Evolutionary conservation across 345 rosid genomes (phyloP), one percentile per base, ranked within the genome.

Genomic region (Bruguiera gymnorhiza): DNA sequence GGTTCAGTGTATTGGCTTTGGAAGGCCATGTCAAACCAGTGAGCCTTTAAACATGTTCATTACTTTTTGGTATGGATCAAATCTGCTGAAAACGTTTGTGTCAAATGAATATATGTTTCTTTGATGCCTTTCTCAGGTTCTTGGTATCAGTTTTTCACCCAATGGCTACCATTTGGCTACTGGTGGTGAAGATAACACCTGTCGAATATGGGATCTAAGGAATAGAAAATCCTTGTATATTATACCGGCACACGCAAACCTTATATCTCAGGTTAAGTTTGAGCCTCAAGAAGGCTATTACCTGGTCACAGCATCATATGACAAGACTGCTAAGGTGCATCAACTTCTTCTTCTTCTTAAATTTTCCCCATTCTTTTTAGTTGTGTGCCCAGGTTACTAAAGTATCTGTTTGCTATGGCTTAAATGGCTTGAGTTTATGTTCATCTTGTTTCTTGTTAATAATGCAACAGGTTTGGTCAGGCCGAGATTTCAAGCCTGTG

Each of bases 21-120:
- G 92, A 92, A 80, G 98, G 98, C 73, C 99, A 96, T 80, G 91
- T 90, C 73, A 92, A 92, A 78, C 97, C 98, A 3, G 97, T 96
- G 64, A 70, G 88, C 56, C 74, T 48, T 8, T 27, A 37, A 60
- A 34, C 13, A 56, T 76, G 43, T 61, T 59, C 55, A 23, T 60
- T 27, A 19, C 32, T 48, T 71, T 37, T 53, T 54, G 13, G 24
- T 1, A 1, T 52, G 9, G 19, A 30, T 6, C 30, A 56, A 6
- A 54, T 67, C 21, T 2, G 9, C 60, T 21, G 29, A 53, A 66
- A 26, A 57, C 61, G 46, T 52, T 63, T 15, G 23, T 50, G 60
- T 16, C 60, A 65, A 46, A 53, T 65, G 20, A 66, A 53, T 68
- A 30, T 46, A 30, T 74, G 34, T 59, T 66, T 73, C 6, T 67